Evolutionary conservation across 495 filamentous ascomycete species (phyloP), one percentile per base, ranked within the genome.

Genomic region (Talaromyces thailandensis): DNA sequence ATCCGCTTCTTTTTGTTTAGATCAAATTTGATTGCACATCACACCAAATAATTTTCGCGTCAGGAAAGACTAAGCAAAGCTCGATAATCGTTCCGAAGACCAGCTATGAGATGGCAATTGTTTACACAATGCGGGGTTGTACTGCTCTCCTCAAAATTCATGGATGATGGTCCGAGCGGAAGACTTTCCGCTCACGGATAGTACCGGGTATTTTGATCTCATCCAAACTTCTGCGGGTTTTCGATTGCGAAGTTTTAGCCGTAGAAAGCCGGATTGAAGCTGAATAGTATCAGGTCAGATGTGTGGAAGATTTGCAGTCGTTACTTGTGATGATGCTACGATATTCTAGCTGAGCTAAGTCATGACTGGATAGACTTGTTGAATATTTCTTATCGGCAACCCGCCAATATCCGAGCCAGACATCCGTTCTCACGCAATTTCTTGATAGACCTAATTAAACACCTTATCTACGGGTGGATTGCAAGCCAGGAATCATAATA

Each of bases 131-230:
- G 43, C 21, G 43, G 43, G 43, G 43, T 48, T 32, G 32, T 37
- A 37, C 32, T 37, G 11, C 31, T 32, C 11, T 37, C 11, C 14
- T 14, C 32, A 29, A 6, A 29, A 2, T 4, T 37, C 35, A 37
- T 3, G 6, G 35, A 37, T 37, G 40, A 7, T 23, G 5, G 37
- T 21, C 43, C 8, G 35, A 16, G 23, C 52, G 52, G 24, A 29
- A 29, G 6, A 3, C 23, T n/a, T n/a, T 55, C 52, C 28, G 56
- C 28, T 2, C 14, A 32, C 32, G 58, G 58, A 60, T 48, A 60
- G 9, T 28, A 16, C 58, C 58, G 58, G 58, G 16, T 60, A 60
- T 60, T 50, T 60, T 2, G 55, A 26, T 48, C 4, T 48, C 43
- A 21, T 48, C n/a, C 11, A 7, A 18, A 18, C n/a, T 18, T 45